Conservation (phyloP, 306 rosid genomes). For the Castanopsis chinensis region DNA sequence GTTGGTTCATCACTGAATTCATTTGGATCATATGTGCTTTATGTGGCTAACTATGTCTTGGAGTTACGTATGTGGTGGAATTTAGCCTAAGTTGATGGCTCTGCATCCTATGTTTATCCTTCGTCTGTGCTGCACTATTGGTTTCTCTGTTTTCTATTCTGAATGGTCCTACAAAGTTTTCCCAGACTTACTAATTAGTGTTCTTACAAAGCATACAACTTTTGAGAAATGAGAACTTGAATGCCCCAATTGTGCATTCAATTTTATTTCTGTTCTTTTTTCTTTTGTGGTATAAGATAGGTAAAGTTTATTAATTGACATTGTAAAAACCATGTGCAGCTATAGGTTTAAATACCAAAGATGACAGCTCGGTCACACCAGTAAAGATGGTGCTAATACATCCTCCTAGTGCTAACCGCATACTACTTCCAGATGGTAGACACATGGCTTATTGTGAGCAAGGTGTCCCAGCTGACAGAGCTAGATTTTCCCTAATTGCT, state of each 20-base stretch:
- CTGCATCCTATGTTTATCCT: background rate
- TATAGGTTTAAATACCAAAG: slow-evolving; percentile 44
- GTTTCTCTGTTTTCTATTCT: background rate
- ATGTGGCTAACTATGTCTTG: background rate
- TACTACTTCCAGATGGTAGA: slow-evolving; percentile 92
- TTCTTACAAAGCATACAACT: no score
- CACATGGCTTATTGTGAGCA: slow-evolving; percentile 71
- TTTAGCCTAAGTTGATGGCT: background rate
- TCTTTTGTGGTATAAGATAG: background rate
- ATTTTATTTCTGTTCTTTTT: background rate
- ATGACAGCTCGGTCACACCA: slow-evolving; percentile 35
- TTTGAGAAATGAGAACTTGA: no score
- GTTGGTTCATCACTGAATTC: background rate
- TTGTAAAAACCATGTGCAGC: slow-evolving; percentile 47
- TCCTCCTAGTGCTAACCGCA: slow-evolving; percentile 75
- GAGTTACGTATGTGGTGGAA: background rate
- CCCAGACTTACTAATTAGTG: no score
- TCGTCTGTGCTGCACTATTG: background rate
- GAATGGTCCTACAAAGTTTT: background rate
- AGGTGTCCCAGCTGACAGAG: slow-evolving; percentile 64
- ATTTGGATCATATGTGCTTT: background rate
- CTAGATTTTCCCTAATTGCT: slow-evolving; percentile 78
- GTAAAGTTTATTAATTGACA: slow-evolving; percentile 6
- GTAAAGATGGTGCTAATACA: slow-evolving; percentile 58
- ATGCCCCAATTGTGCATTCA: background rate